Base-by-base conservation (phyloP, 306 rosid genomes). In the Spatholobus suberectus region DNA sequence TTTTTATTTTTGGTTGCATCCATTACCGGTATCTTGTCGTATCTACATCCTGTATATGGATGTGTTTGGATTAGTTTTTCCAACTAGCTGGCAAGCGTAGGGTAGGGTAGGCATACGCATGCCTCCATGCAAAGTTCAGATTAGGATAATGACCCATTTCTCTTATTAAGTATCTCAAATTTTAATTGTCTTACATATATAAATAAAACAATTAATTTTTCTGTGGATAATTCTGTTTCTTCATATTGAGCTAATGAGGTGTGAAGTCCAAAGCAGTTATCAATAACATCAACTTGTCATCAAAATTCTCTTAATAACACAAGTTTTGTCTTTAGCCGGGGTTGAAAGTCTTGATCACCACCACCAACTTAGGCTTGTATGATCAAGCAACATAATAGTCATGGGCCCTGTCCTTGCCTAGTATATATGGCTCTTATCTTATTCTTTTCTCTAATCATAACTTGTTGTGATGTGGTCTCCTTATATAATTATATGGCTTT, bases 361-460 rank as follows among this genome's bases (percentile, higher is more conserved):
- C 67, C 47, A 76, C 14, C 43, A 26, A 13, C 51, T 15, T 27
- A 8, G 37, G 21, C 27, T 27, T 4, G 11, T 34, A 46, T 59
- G 20, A 77, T 5, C 49, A 14, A n/a, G n/a, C n/a, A n/a, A n/a
- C n/a, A n/a, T n/a, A n/a, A n/a, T n/a, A n/a, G n/a, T n/a, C n/a
- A n/a, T 52, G 78, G 83, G 70, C 62, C 78, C 80, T 41, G 74
- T 51, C 58, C 6, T 35, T 11, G 52, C 32, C 55, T 15, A 62
- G 4, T 13, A 43, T 41, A 23, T 15, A 54, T 69, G 63, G 74
- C 11, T 65, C 65, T 79, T 11, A 35, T 40, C 21, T 55, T 57
- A 58, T 37, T 69, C 73, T 34, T 61, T 21, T 26, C 63, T 46
- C 11, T 46, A 21, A 71, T 72, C 63, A 32, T 70, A 29, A 14